phyloP scores from a whole-genome alignment of 2,329 filamentous ascomycete genomes.

The Colletotrichum somersetense region DNA sequence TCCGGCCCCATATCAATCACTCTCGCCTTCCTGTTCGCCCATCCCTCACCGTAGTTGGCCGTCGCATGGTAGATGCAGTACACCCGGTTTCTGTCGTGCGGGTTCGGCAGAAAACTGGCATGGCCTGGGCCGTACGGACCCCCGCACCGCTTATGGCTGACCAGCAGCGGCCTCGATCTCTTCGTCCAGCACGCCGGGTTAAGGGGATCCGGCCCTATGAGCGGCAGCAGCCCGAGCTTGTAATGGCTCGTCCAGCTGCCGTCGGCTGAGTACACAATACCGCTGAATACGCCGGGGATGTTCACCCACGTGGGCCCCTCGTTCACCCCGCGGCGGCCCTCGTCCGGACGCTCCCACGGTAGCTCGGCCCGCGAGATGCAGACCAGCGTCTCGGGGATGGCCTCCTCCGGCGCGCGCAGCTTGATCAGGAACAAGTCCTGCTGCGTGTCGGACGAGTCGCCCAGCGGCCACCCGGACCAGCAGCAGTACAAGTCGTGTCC shows the following conservation, averaged over 20 bases:
- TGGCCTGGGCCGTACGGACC: slow-evolving; percentile 70
- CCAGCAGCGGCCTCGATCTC: slow-evolving; percentile 62
- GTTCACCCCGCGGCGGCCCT: slow-evolving; percentile 62
- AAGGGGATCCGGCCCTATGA: slow-evolving; percentile 64
- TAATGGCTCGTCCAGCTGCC: slow-evolving; percentile 70
- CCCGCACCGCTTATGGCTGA: slow-evolving; percentile 57
- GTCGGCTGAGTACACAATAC: slow-evolving; percentile 66
- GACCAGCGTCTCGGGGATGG: slow-evolving; percentile 57
- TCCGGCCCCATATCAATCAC: slow-evolving; percentile 40
- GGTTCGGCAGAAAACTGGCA: slow-evolving; percentile 70
- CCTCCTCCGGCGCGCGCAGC: slow-evolving; percentile 54
- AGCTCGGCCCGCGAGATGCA: slow-evolving; percentile 65
- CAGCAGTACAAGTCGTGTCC: slow-evolving; percentile 64
- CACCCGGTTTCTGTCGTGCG: slow-evolving; percentile 62
- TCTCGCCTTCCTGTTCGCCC: slow-evolving; percentile 43
- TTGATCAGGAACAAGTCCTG: slow-evolving; percentile 47
- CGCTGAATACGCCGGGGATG: slow-evolving; percentile 61
- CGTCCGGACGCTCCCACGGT: slow-evolving; percentile 60
- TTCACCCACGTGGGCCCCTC: slow-evolving; percentile 69
- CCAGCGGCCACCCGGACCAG: slow-evolving; percentile 57
- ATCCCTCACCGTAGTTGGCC: slow-evolving; percentile 49
- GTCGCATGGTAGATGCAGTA: slow-evolving; percentile 71
- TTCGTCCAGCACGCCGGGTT: slow-evolving; percentile 62
- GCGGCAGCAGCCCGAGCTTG: slow-evolving; percentile 65
- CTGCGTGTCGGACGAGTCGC: slow-evolving; percentile 48